Evolutionary conservation across 192 early-diverging fungal species (phyloP), one percentile per base, ranked within the genome.

Genomic region (Coemansia sp.): DNA sequence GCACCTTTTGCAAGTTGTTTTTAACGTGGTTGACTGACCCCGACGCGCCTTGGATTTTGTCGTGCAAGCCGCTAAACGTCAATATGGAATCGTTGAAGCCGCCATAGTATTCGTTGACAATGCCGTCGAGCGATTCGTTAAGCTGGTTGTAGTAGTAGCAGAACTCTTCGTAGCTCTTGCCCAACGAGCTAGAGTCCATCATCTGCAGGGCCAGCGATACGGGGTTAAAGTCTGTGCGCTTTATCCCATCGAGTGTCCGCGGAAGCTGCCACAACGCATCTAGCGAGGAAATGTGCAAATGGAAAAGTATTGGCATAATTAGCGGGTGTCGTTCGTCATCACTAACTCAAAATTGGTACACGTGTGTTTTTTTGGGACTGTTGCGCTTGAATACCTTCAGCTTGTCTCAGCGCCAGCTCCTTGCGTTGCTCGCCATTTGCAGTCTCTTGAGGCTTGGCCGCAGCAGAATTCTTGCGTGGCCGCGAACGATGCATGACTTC

Each of bases 51-150:
- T 84, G 79, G 64, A 93, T 89, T 66, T 87, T 87, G 34, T 90
- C 86, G 38, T 91, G 84, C 12, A 93, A 86, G 15, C 90, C 92
- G 20, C 92, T 89, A 65, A 91, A 93, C 51, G 89, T 90, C 77
- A 91, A 80, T 69, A 93, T 93, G 7, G 92, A 92, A 50, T 89
- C 88, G 64, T 91, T 93, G 67, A 93, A 93, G 11, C 92, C 91
- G 38, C 88, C 87, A 63, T 93, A 92, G 71, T 91, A 92, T 61
- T 91, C 92, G 72, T 92, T 84, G 9, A 91, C 89, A 58, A 93
- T 91, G 27, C 81, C 83, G 53, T 89, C 83, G 50, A 93, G 81
- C 34, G 91, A 90, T 38, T 81, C 76, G 72, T 92, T 87, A 34
- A 93, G 80, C 50, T 84, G 82, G 22, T 72, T 64, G 12, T 87